These are phyloP conservation scores for Echinosophora koreensis DNA, from an alignment of 306 rosid genomes.

Conservation along the genomic window DNA sequence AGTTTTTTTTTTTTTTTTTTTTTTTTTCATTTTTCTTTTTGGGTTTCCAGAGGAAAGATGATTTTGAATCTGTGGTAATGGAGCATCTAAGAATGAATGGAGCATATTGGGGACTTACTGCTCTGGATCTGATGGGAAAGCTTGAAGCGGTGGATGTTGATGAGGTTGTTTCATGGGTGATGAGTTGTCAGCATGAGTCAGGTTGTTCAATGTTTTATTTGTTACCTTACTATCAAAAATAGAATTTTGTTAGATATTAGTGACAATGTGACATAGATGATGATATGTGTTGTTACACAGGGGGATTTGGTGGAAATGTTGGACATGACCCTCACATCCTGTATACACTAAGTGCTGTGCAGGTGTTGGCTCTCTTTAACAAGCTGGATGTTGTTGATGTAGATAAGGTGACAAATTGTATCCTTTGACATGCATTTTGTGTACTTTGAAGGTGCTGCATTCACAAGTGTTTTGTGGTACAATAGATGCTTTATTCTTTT, in stretches of 20 bases:
- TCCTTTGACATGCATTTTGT: conserved; percentile 58
- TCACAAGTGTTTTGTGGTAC: not conserved
- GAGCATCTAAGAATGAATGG: conserved; percentile 95
- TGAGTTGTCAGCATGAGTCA: conserved; percentile 82
- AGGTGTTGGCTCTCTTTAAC: conserved; percentile 82
- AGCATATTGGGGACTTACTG: conserved; percentile 87
- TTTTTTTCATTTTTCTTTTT: not conserved
- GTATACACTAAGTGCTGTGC: conserved; percentile 89
- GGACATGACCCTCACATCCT: conserved; percentile 85
- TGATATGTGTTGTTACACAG: conserved; percentile 52
- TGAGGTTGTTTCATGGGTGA: conserved; percentile 80
- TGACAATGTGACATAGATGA: not conserved
- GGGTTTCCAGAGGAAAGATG: conserved; percentile 73
- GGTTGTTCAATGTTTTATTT: conserved; percentile 53
- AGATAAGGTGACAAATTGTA: conserved; percentile 83
- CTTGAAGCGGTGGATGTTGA: conserved; percentile 68
- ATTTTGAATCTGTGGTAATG: conserved; percentile 79
- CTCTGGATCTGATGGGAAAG: conserved; percentile 82
- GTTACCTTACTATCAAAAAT: not conserved
- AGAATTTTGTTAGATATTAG: not conserved
- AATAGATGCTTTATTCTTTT: conserved; percentile 2
- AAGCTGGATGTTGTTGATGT: conserved; percentile 68
- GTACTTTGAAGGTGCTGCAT: conserved; percentile 19
- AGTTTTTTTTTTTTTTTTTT: not conserved
- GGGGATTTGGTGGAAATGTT: conserved; percentile 89